phyloP scores from a whole-genome alignment of 495 filamentous ascomycete genomes.

The Penicillium canescens region DNA sequence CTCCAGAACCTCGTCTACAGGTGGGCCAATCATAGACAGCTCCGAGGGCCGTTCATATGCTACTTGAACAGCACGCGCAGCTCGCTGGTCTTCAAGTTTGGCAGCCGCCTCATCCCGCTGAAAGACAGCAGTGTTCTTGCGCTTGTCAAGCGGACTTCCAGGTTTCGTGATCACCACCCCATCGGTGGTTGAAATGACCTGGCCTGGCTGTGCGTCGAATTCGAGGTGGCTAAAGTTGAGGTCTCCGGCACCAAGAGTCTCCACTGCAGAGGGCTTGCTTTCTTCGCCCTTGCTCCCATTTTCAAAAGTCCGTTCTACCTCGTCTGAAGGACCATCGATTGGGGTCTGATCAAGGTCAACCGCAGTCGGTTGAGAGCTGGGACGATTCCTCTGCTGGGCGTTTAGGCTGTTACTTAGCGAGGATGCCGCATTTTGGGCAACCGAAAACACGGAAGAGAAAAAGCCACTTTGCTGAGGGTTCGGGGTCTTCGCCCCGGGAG shows the following conservation, averaged over 20 bases:
- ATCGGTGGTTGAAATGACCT: constrained; percentile 39
- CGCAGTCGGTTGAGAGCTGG: constrained; percentile 23
- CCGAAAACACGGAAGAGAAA: constrained; percentile 90
- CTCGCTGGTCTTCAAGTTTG: constrained; percentile 56
- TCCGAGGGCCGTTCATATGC: constrained; percentile 57
- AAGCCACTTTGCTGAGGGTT: constrained; percentile 63
- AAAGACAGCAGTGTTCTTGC: constrained; percentile 37
- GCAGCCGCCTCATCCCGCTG: constrained; percentile 55
- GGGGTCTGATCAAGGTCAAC: constrained; percentile 26
- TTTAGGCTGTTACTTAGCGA: constrained; percentile 81
- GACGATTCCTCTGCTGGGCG: constrained; percentile 43
- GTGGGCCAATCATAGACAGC: constrained; percentile 19
- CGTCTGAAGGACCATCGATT: constrained; percentile 24
- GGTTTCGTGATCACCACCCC: constrained; percentile 44
- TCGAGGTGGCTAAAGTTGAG: constrained; percentile 80
- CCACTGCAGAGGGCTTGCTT: constrained; percentile 74
- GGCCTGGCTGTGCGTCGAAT: constrained; percentile 40
- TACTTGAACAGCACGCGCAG: constrained; percentile 59
- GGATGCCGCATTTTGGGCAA: constrained; percentile 91
- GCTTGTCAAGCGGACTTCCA: constrained; percentile 30
- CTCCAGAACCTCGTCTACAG: constrained; percentile 34
- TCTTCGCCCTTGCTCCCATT: constrained; percentile 34
- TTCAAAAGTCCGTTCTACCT: constrained; percentile 17
- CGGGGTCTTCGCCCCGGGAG: constrained; percentile 39
- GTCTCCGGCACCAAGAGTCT: constrained; percentile 87